Evolutionary conservation across 306 rosid species (phyloP).

Genomic region (Sicyos edulis): DNA sequence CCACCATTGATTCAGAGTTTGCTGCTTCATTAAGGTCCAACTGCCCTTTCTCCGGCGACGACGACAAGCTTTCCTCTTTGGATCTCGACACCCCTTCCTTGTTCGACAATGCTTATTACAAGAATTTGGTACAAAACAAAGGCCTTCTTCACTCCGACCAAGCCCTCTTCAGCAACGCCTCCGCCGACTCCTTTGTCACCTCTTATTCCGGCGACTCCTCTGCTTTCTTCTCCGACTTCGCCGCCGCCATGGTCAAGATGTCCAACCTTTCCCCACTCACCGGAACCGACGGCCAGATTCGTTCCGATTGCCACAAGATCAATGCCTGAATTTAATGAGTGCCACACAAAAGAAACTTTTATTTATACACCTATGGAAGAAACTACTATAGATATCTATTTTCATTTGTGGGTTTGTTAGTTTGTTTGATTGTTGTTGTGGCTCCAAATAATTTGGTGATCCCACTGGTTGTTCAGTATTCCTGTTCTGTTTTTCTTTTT

Average conservation of each 20-base stretch:
- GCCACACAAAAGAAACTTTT: no score
- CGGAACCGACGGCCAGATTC: slow-evolving; percentile 15
- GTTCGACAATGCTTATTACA: slow-evolving; percentile 25
- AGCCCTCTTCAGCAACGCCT: slow-evolving; percentile 29
- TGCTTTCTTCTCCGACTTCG: slow-evolving; percentile 35
- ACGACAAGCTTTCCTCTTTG: slow-evolving; percentile 19
- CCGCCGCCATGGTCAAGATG: slow-evolving; percentile 37
- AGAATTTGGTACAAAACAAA: slow-evolving; percentile 20
- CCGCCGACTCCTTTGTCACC: slow-evolving; percentile 25
- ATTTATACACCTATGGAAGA: no score
- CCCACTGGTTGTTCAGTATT: no score
- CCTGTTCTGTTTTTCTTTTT: no score
- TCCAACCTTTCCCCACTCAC: slow-evolving; percentile 20
- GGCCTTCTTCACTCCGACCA: slow-evolving; percentile 30
- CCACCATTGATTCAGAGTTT: slow-evolving; percentile 26
- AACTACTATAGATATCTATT: no score
- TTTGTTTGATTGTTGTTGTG: no score
- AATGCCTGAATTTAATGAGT: neutral
- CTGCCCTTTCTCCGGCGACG: slow-evolving; percentile 34
- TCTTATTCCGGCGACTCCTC: slow-evolving; percentile 19
- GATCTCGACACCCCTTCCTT: neutral
- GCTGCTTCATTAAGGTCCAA: slow-evolving; percentile 15
- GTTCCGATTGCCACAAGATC: slow-evolving; percentile 18
- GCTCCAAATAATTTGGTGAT: no score
- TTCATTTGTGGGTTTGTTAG: no score